These are phyloP conservation scores for Dendrobium huoshanense DNA, from an alignment of 106 monocot species.

Conservation along the genomic window DNA sequence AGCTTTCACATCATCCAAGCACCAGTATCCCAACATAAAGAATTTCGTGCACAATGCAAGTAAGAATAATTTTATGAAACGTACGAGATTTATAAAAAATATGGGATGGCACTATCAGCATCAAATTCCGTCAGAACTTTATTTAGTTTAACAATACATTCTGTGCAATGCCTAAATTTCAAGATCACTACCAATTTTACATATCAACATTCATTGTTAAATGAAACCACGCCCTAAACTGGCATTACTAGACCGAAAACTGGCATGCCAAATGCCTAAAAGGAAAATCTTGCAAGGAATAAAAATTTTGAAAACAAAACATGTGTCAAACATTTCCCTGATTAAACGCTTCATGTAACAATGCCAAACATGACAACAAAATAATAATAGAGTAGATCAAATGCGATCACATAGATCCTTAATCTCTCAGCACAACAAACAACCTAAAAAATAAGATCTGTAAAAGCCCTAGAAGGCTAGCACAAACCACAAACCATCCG, in stretches of 20 bases:
- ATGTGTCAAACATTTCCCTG: neutral
- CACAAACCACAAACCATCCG: slow-evolving; percentile 1
- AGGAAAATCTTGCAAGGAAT: neutral
- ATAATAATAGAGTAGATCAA: slow-evolving; percentile 2
- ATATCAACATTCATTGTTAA: too few species aligned
- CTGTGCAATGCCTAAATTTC: neutral
- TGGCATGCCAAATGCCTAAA: neutral
- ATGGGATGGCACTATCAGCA: neutral
- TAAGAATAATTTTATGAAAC: neutral
- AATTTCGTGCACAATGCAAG: neutral
- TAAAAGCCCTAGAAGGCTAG: neutral
- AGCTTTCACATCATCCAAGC: neutral
- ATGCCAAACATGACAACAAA: neutral
- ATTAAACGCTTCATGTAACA: slow-evolving; percentile 6
- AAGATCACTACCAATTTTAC: neutral
- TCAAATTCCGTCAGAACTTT: neutral
- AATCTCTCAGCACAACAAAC: neutral
- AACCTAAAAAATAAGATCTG: neutral
- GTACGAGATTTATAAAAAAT: neutral
- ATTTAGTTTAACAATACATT: neutral
- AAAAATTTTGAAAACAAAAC: neutral
- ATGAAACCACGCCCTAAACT: too few species aligned
- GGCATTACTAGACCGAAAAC: too few species aligned
- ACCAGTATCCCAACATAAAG: neutral
- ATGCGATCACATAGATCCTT: slow-evolving; percentile 3